Evolutionary conservation across 495 filamentous ascomycete genomes (phyloP), one percentile per base, ranked within the genome.

Genomic region (Trichoderma asperelloides): DNA sequence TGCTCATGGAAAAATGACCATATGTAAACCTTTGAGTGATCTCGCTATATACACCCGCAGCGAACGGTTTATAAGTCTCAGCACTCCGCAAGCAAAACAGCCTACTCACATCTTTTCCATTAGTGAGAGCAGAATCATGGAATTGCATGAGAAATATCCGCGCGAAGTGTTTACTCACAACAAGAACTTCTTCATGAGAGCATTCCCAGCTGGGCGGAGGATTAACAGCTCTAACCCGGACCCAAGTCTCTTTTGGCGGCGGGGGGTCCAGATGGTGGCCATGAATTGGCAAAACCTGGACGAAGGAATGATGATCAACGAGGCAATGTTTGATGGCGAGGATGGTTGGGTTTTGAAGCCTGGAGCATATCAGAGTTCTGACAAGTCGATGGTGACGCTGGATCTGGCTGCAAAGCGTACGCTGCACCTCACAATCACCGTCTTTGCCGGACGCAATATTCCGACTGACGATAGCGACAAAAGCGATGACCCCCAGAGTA

Each of bases 241-340:
- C 71, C 94, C 94, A 3, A 85, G 85, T 11, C 81, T 86, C 45
- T 92, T 91, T 78, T 97, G 94, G 94, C 83, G 91, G 2, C 84
- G 88, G 47, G 94, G 94, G 16, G 90, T 93, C 2, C 94, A 98
- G 75, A 89, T 97, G 74, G 93, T 95, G 4, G 94, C 94, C 6
- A 83, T 97, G 73, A 98, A 97, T 76, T 97, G 94, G 93, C 94
- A 98, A 70, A 88, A 84, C 62, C 84, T 86, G 66, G 94, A 97
- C 74, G 88, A 90, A 66, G 92, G 91, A 41, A 96, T 92, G 89
- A 97, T 97, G 93, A 84, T 97, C 47, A 97, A 97, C 73, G 84
- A 90, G 69, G 94, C 85, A 62, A 96, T 97, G 92, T 98, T 98
- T 71, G 84, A 83, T 12, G 88, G 87, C n/a, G 88, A 89, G 55